Base-by-base conservation (phyloP, 495 filamentous ascomycete genomes). In the Thermothielavioides terrestris region DNA sequence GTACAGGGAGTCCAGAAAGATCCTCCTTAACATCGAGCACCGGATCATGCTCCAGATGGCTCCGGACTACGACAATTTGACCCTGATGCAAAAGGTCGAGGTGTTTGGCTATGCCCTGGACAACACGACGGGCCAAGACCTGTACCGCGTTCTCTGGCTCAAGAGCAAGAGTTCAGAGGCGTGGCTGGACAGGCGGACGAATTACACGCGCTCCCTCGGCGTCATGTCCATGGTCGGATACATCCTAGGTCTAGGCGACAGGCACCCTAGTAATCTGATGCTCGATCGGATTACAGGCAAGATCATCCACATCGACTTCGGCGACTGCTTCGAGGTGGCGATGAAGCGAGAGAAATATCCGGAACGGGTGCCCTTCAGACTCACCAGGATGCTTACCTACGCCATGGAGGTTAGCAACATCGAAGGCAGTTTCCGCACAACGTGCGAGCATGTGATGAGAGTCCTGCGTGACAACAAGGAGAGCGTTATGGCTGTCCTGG, bases 151-250 rank as follows among this genome's bases (percentile, higher is more conserved):
- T 4, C 72, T 99, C 28, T 99, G 92, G 92, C 73, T 99, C 40
- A 97, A 97, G 81, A 92, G 86, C 66, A 96, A 95, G 76, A 91
- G 85, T 58, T 97, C 92, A 0, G 92, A 99, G 64, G 83, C 90
- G 6, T 99, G 92, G 92, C 80, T 99, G 40, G 91, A 96, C 61
- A 79, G 92, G 40, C 85, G 92, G 17, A 97, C 92, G 3, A 99
- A 95, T 59, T 99, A 97, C 70, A 97, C 94, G 32, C 84, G 92
- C 46, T 97, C 92, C 12, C 78, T 97, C 12, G 92, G 88, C 55
- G 94, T 96, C 50, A 99, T 97, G 92, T 95, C 89, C n/a, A 99
- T 99, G 91, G 92, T 96, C 8, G 92, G 92, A 47, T 97, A 99
- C 62, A 95, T 99, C 60, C 84, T 99, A 35, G 92, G 92, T 54